These are phyloP conservation scores for Ophiostoma australiae DNA, from an alignment of 2,329 filamentous ascomycete species.

Conservation along the genomic window DNA sequence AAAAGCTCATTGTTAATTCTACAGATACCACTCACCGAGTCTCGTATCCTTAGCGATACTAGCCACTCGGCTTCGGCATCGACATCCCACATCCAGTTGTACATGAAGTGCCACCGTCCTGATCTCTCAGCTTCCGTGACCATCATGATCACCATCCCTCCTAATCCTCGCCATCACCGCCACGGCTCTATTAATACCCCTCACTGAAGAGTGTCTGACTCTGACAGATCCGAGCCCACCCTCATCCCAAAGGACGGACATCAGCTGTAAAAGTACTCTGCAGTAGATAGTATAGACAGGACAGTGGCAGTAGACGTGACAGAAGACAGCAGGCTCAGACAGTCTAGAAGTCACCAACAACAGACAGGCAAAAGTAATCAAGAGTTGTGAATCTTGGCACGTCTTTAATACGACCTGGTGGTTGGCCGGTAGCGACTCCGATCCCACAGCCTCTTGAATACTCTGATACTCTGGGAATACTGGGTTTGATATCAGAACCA, in stretches of 20 bases:
- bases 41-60: not conserved
- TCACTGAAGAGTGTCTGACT: not conserved
- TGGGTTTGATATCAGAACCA: not conserved
- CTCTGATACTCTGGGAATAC: not conserved
- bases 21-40: not conserved
- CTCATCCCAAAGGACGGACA: not conserved
- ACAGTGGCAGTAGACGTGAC: not conserved
- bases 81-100: not conserved
- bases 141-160: not conserved
- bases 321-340: not conserved
- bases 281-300: not conserved
- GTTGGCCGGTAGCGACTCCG: not conserved
- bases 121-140: not conserved
- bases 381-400: not conserved
- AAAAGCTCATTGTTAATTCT: not conserved
- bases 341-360: not conserved
- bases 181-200: not conserved
- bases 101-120: not conserved
- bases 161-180: not conserved
- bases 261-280: not conserved
- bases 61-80: not conserved
- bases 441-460: constrained; percentile 6
- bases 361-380: not conserved
- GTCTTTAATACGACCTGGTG: not conserved
- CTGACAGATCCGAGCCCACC: constrained; percentile 5